Evolutionary conservation across 371 early-diverging fungal species (phyloP), one percentile per base, ranked within the genome.

Genomic region (Lichtheimia ramosa): DNA sequence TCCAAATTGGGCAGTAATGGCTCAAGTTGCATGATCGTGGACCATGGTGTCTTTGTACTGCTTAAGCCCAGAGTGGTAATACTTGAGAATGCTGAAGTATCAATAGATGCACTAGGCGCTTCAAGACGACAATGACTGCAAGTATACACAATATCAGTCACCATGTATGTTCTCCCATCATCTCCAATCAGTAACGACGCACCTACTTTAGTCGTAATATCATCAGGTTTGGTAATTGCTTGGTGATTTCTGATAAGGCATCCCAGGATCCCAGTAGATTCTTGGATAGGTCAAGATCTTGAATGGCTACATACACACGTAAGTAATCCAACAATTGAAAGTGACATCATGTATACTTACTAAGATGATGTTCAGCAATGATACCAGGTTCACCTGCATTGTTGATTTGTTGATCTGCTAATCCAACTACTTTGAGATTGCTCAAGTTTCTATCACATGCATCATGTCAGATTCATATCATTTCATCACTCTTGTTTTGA

Each of bases 241-340:
- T 55, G 52, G 74, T 73, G 27, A 92, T 88, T 5, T 70, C 68
- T 6, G 84, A 85, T 6, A 92, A 77, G 13, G 79, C 83, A 27
- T 79, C 60, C 89, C 89, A 90, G 14, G 74, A 58, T 0, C 70
- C 43, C 21, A 94, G 65, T 52, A 92, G 56, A 56, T 89, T 89
- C 16, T 83, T 64, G 14, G 91, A 89, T 34, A 94, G 67, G 77
- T 94, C 90, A 43, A 92, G 56, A 67, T 93, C 94, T 10, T 74
- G 74, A 39, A 92, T 84, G 2, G 25, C 77, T 77, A 48, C 55
- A 25, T 23, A 18, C 5, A 7, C 34, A 62, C 15, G 15, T 15
- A n/a, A 51, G 28, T 3, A 14, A 48, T 13, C 23, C 24, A 56
- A 20, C 25, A 12, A 28, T 27, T 27, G 21, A 58, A 24, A 41